A percentile compares a stretch with the other conserved stretches of the same genome.
These are phyloP conservation scores for Brassica balearica DNA, from an alignment of 441 rosid species.

Conservation along the genomic window DNA sequence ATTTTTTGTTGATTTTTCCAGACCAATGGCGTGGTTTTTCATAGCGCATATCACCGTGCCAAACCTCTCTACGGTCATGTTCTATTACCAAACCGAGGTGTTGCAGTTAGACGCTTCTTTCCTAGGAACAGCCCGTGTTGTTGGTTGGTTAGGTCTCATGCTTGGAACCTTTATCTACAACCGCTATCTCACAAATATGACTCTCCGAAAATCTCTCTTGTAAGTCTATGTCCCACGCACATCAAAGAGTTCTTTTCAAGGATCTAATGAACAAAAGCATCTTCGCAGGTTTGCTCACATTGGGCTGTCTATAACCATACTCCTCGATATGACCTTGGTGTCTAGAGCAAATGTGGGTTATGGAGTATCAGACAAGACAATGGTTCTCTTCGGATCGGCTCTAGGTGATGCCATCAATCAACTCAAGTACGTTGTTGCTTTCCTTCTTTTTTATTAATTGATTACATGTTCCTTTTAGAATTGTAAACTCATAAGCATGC, in stretches of 20 bases:
- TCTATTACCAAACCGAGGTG: slow-evolving; percentile 93
- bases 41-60: slow-evolving; percentile 86
- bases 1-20: slow-evolving; percentile 40
- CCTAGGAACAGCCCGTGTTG: slow-evolving; percentile 84
- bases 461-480: neutral
- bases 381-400: slow-evolving; percentile 93
- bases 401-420: slow-evolving; percentile 90
- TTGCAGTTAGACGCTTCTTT: slow-evolving; percentile 87
- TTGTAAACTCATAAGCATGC: neutral
- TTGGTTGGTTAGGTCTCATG: slow-evolving; percentile 97
- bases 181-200: slow-evolving; percentile 74
- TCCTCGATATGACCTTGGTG: slow-evolving; percentile 78
- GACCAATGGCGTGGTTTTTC: slow-evolving; percentile 99
- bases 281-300: slow-evolving; percentile 79
- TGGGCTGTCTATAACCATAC: slow-evolving; percentile 65
- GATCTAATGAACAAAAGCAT: slow-evolving; percentile 37
- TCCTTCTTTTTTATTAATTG: neutral
- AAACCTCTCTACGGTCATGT: slow-evolving; percentile 91
- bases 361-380: slow-evolving; percentile 80
- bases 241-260: slow-evolving; percentile 18
- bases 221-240: slow-evolving; percentile 48
- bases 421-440: slow-evolving; percentile 62
- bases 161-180: slow-evolving; percentile 81
- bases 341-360: slow-evolving; percentile 60
- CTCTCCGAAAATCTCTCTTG: slow-evolving; percentile 78